phyloP scores from a whole-genome alignment of 225 moss, liverwort and hornwort species.

The Thuidium tamariscinum region DNA sequence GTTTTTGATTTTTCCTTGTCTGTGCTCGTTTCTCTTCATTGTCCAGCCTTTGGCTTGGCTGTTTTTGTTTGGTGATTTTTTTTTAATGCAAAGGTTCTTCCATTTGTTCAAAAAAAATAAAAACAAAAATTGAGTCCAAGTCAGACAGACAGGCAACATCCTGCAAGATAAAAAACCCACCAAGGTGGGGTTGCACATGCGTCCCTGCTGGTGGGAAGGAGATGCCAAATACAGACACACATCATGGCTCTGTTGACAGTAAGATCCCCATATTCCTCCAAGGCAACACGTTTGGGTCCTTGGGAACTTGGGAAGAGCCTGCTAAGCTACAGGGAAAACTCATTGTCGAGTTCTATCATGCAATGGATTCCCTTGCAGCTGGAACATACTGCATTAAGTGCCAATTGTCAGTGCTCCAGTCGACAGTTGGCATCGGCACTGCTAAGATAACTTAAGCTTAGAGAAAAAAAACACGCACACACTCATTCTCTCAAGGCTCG shows the following conservation, averaged over 20 bases:
- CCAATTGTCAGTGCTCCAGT: neutral
- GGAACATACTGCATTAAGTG: conserved; percentile 10
- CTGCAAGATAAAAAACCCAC: neutral
- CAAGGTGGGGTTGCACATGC: conserved; percentile 2
- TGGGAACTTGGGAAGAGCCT: neutral
- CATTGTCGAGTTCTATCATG: neutral
- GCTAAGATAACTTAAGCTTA: no score
- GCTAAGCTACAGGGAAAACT: neutral
- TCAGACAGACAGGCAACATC: neutral
- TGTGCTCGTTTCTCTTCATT: no score
- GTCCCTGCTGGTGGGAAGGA: neutral
- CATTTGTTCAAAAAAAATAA: no score
- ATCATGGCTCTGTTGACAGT: neutral
- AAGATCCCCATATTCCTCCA: neutral
- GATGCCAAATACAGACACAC: neutral
- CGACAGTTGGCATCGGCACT: conserved; percentile 1
- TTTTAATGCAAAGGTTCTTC: no score
- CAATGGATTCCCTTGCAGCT: neutral
- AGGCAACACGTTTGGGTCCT: neutral
- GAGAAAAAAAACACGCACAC: neutral
- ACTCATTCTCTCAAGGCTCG: conserved; percentile 5
- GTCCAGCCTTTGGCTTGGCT: no score
- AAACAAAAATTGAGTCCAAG: neutral
- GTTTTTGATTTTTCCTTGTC: no score
- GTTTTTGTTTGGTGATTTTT: no score